Evolutionary conservation across 2,329 filamentous ascomycete genomes (phyloP).

Genomic region (Podosphaera fusca): DNA sequence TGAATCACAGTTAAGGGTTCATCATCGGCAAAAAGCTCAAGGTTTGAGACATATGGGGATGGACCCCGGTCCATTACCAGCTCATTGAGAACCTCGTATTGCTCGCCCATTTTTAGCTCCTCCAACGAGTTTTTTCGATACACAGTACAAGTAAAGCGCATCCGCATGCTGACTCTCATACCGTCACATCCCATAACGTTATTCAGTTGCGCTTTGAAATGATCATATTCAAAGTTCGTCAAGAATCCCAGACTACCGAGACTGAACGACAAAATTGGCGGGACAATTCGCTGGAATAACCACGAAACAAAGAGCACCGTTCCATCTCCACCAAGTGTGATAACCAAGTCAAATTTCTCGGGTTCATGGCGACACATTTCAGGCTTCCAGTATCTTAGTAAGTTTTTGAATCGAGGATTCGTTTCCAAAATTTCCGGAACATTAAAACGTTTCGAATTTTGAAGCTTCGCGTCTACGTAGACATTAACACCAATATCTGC

Average conservation of each 20-base stretch:
- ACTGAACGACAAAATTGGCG: conserved; percentile 65
- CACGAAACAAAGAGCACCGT: conserved; percentile 75
- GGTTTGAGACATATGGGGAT: conserved; percentile 86
- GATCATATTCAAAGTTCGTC: conserved; percentile 68
- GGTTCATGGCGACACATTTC: conserved; percentile 86
- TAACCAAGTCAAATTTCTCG: conserved; percentile 85
- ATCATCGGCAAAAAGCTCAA: conserved; percentile 89
- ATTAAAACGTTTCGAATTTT: conserved; percentile 71
- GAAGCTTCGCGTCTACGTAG: conserved; percentile 91
- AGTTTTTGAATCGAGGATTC: conserved; percentile 53
- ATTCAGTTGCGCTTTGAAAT: conserved; percentile 70
- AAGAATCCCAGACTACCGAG: conserved; percentile 72
- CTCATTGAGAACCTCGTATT: conserved; percentile 96
- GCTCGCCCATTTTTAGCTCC: conserved; percentile 62
- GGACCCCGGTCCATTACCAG: conserved; percentile 94
- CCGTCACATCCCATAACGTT: conserved; percentile 81
- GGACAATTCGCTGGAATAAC: conserved; percentile 79
- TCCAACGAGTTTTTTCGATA: conserved; percentile 45
- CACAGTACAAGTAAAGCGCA: conserved; percentile 97
- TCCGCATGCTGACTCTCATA: conserved; percentile 92
- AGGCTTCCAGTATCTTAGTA: conserved; percentile 90
- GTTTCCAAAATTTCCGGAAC: conserved; percentile 46
- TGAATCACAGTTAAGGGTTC: conserved; percentile 88
- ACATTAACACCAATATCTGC: conserved; percentile 83
- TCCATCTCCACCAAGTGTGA: conserved; percentile 68